Conservation (phyloP, 208 protist genomes). For the Acanthamoeba royreba region DNA sequence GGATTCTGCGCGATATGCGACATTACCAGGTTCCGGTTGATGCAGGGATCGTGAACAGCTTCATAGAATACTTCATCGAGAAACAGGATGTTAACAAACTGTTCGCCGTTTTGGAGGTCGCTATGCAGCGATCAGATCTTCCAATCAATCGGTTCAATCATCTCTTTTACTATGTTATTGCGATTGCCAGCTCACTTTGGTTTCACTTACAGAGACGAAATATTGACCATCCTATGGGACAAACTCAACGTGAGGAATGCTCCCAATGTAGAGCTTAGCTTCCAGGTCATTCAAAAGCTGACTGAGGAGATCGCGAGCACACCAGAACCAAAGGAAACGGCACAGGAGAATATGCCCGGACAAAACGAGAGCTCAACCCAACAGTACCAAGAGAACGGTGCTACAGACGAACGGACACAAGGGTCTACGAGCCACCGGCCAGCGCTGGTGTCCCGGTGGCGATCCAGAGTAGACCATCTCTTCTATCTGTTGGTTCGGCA, state of each 20-base stretch:
- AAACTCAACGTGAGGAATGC: too few relatives aligned
- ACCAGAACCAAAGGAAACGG: too few relatives aligned
- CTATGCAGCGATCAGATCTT: not conserved
- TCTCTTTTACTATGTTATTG: not conserved
- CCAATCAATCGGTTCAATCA: not conserved
- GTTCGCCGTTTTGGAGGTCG: not conserved
- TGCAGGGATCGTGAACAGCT: not conserved
- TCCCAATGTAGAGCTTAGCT: too few relatives aligned
- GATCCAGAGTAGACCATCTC: not conserved
- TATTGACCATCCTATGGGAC: too few relatives aligned
- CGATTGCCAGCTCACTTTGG: too few relatives aligned
- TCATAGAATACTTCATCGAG: not conserved
- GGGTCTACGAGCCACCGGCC: not conserved
- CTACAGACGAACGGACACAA: not conserved
- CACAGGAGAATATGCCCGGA: too few relatives aligned
- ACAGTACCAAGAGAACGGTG: too few relatives aligned
- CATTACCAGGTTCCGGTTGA: not conserved
- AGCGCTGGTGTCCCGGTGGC: not conserved
- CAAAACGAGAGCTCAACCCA: too few relatives aligned
- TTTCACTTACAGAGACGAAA: too few relatives aligned
- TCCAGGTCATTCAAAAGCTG: too few relatives aligned
- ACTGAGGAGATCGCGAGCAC: too few relatives aligned
- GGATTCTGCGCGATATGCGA: not conserved
- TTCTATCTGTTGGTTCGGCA: not conserved
- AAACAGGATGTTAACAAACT: not conserved